Evolutionary conservation across 805 yeast species (phyloP).

Genomic region (Myxozyma neglecta): DNA sequence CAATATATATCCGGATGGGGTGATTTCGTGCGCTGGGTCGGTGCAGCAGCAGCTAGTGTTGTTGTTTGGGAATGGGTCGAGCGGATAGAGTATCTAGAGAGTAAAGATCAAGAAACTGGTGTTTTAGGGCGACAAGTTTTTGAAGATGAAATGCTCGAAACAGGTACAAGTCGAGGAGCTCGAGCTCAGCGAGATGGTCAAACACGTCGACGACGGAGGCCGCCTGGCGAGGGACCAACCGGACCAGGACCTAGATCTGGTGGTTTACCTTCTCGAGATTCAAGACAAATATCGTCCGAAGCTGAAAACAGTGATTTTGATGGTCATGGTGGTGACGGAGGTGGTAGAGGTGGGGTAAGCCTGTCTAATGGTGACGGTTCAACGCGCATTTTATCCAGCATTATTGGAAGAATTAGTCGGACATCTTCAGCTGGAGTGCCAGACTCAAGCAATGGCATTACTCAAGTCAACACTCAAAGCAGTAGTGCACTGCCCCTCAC

Average conservation of each 20-base stretch:
- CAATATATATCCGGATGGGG: conserved; percentile 53
- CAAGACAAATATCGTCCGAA: neutral
- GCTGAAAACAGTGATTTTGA: conserved; percentile 5
- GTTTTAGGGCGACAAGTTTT: conserved; percentile 62
- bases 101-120: conserved; percentile 53
- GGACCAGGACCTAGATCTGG: neutral
- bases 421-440: conserved; percentile 2
- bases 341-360: too few species aligned
- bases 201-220: conserved; percentile 10
- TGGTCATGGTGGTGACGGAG: neutral
- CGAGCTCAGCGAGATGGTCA: conserved; percentile 12
- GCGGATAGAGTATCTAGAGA: conserved; percentile 53
- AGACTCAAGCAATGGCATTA: neutral
- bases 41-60: conserved; percentile 53
- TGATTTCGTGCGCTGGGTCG: conserved; percentile 47
- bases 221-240: neutral
- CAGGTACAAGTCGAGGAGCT: conserved; percentile 29
- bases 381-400: neutral
- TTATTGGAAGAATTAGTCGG: conserved; percentile 3
- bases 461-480: neutral
- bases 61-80: conserved; percentile 68
- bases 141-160: conserved; percentile 44
- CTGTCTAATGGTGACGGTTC: neutral
- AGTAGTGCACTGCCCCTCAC: neutral
- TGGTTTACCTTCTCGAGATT: neutral